Evolutionary conservation across 1,284 basidiomycete species (phyloP).

Genomic region (Ceratobasidium sp.): DNA sequence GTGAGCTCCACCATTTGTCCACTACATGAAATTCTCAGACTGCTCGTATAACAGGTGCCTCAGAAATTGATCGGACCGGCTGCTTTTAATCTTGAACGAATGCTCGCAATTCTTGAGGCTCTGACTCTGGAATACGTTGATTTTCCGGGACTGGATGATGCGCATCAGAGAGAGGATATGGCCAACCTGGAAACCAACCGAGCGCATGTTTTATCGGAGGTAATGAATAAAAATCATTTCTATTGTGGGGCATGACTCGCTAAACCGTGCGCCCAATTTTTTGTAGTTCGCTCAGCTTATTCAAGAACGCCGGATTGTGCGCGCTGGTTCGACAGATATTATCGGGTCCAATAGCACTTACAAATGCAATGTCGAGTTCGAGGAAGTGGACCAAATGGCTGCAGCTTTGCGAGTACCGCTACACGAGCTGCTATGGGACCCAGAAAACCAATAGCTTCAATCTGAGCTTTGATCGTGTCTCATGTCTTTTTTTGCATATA

Average conservation of each 20-base stretch:
- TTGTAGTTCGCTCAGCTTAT: constrained; percentile 74
- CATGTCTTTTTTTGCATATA: no score
- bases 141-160: constrained; percentile 47
- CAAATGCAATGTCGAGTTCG: constrained; percentile 77
- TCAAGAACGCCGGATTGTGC: constrained; percentile 69
- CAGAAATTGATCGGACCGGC: constrained; percentile 83
- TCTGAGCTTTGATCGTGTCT: no score
- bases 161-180: constrained; percentile 62
- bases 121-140: constrained; percentile 76
- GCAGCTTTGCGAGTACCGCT: constrained; percentile 69
- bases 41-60: constrained; percentile 60
- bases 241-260: no score
- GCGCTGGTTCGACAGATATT: constrained; percentile 65
- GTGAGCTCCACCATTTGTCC: neutral
- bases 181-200: constrained; percentile 68
- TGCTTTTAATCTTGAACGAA: constrained; percentile 80
- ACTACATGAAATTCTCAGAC: neutral
- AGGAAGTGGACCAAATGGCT: constrained; percentile 66
- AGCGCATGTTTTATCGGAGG: constrained; percentile 64
- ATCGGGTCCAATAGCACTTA: constrained; percentile 73
- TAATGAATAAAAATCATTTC: constrained; percentile 45
- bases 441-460: constrained; percentile 31
- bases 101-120: constrained; percentile 83
- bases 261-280: no score
- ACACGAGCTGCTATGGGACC: constrained; percentile 77